Evolutionary conservation across 495 filamentous ascomycete genomes (phyloP).

Genomic region (Talaromyces nanjingensis): DNA sequence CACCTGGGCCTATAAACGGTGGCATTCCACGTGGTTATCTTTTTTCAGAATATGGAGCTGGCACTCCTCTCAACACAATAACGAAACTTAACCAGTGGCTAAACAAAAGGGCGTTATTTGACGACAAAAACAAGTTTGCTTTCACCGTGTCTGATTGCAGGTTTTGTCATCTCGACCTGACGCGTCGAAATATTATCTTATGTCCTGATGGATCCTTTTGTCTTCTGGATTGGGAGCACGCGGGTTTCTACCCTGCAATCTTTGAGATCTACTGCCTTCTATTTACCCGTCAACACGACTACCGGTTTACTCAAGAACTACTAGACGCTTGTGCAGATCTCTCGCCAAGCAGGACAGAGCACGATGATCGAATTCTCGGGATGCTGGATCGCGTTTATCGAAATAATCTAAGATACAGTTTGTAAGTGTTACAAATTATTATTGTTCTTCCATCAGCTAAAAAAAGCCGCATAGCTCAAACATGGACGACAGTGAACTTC

Average conservation of each 20-base stretch:
- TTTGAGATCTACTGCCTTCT: slow-evolving; percentile 7
- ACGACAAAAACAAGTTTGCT: not conserved
- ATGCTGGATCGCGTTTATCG: slow-evolving; percentile 5
- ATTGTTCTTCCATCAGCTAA: not conserved
- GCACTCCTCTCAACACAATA: not conserved
- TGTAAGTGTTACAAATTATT: not conserved
- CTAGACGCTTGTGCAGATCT: not conserved
- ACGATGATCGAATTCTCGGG: not conserved
- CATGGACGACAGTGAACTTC: not conserved
- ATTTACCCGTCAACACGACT: slow-evolving; percentile 1
- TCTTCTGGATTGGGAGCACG: slow-evolving; percentile 9
- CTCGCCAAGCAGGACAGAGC: not conserved
- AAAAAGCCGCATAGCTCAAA: not conserved
- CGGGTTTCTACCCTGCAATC: slow-evolving; percentile 5
- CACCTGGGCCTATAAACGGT: slow-evolving; percentile 3
- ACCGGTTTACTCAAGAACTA: not conserved
- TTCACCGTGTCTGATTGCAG: not conserved
- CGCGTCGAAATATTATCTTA: slow-evolving; percentile 2
- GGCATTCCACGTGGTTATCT: slow-evolving; percentile 6
- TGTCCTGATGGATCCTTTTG: slow-evolving; percentile 4
- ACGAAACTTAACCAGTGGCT: slow-evolving; percentile 2
- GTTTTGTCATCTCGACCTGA: slow-evolving; percentile 10
- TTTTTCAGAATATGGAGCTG: slow-evolving; percentile 4
- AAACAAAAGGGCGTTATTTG: not conserved
- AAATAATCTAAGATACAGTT: slow-evolving; percentile 2